phyloP scores from a whole-genome alignment of 2,329 filamentous ascomycete species.

The Dendryphion nanum region DNA sequence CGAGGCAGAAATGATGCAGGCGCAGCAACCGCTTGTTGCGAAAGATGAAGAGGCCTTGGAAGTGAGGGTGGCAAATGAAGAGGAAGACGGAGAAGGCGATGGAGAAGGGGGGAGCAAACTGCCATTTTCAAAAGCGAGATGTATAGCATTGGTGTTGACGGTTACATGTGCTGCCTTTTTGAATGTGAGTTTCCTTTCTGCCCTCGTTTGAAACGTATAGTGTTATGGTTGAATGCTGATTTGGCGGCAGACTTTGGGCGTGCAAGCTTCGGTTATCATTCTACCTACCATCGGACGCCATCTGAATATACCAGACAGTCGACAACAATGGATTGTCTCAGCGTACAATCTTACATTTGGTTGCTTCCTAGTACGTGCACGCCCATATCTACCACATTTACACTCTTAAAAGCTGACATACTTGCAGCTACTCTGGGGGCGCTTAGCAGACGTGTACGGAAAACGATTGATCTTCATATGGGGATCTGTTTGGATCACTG shows the following conservation, averaged over 20 bases:
- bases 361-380: constrained; percentile 53
- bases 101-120: constrained; percentile 5
- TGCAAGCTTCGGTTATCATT: constrained; percentile 61
- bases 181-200: constrained; percentile 28
- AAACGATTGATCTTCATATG: constrained; percentile 64
- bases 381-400: not conserved
- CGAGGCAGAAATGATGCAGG: constrained; percentile 9
- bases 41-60: constrained; percentile 8
- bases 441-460: constrained; percentile 66
- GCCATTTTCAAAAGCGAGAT: constrained; percentile 31
- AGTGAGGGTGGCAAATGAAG: constrained; percentile 2
- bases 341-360: constrained; percentile 66
- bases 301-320: constrained; percentile 56
- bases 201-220: not conserved
- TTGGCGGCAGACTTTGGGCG: constrained; percentile 50
- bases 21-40: constrained; percentile 7
- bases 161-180: constrained; percentile 29
- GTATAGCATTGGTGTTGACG: constrained; percentile 27
- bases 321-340: constrained; percentile 66
- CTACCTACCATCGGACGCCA: constrained; percentile 60
- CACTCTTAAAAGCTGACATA: not conserved
- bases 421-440: constrained; percentile 59
- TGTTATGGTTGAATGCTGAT: constrained; percentile 2
- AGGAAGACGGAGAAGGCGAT: not conserved
- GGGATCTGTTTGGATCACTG: constrained; percentile 63